These are phyloP conservation scores for Phaeotremella skinneri DNA, from an alignment of 768 basidiomycete species.

Conservation along the genomic window DNA sequence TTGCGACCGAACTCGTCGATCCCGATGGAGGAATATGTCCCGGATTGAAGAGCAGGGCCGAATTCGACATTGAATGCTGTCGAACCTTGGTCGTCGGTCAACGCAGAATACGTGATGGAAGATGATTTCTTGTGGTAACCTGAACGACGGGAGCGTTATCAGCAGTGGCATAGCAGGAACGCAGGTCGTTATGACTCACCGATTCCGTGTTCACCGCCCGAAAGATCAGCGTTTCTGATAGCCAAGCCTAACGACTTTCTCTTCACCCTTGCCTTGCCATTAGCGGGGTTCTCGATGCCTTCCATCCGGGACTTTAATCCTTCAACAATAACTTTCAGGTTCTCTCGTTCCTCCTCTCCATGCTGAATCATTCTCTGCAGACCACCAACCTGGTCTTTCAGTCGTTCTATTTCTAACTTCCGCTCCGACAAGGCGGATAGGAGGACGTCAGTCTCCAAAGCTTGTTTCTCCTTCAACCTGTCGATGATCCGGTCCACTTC, in stretches of 20 bases:
- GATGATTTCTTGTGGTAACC: background rate
- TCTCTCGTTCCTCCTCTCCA: slow-evolving; percentile 10
- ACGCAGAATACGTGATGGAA: background rate
- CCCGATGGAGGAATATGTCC: background rate
- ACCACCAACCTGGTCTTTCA: slow-evolving; percentile 17
- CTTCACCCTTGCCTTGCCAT: background rate
- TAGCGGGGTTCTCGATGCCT: background rate
- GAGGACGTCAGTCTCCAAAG: slow-evolving; percentile 22
- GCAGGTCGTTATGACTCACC: background rate
- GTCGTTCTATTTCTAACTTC: slow-evolving; percentile 11
- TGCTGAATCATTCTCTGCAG: slow-evolving; percentile 8
- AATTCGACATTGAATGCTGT: background rate
- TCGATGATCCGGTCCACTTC: slow-evolving; percentile 7
- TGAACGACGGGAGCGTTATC: background rate
- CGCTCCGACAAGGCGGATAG: slow-evolving; percentile 12
- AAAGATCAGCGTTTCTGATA: background rate
- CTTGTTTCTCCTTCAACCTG: slow-evolving; percentile 13
- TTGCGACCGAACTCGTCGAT: background rate
- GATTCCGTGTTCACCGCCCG: background rate
- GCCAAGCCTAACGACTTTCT: background rate
- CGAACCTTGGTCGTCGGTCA: background rate
- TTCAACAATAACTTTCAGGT: slow-evolving; percentile 7
- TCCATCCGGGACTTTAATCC: background rate
- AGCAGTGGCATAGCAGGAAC: background rate
- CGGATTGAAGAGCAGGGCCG: background rate